A percentile compares a stretch with the other conserved stretches of the same genome.
These are phyloP conservation scores for Claviceps quebecensis DNA, from an alignment of 2,329 filamentous ascomycete genomes.

Conservation along the genomic window DNA sequence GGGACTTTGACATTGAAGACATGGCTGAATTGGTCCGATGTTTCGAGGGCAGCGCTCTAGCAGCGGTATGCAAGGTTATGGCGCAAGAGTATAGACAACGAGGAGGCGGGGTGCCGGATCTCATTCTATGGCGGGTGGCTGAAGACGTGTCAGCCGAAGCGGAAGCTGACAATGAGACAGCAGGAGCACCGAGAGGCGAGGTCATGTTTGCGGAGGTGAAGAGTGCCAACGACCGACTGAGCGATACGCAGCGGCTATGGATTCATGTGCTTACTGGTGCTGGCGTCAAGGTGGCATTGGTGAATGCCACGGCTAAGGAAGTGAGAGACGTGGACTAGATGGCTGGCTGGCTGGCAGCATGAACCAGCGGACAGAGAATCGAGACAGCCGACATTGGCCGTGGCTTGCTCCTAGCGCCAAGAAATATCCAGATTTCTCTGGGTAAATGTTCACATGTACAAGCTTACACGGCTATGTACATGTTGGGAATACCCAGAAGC, in stretches of 20 bases:
- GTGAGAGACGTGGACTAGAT: constrained; percentile 26
- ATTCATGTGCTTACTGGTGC: constrained; percentile 83
- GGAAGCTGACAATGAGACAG: constrained; percentile 5
- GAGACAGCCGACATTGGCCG: not conserved
- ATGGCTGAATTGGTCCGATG: constrained; percentile 64
- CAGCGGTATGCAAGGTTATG: constrained; percentile 80
- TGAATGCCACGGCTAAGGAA: constrained; percentile 44
- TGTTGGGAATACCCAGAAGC: too few relatives aligned
- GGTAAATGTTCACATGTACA: not conserved
- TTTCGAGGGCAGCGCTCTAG: constrained; percentile 69
- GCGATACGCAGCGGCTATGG: constrained; percentile 93
- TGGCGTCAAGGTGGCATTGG: constrained; percentile 75
- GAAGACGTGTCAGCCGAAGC: constrained; percentile 1
- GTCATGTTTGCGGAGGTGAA: constrained; percentile 72
- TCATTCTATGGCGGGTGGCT: constrained; percentile 65
- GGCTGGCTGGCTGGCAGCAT: not conserved
- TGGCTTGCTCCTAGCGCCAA: not conserved
- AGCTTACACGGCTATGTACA: too few relatives aligned
- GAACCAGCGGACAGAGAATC: not conserved
- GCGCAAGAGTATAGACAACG: constrained; percentile 86
- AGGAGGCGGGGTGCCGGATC: constrained; percentile 78
- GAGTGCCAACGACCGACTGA: constrained; percentile 80
- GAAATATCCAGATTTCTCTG: not conserved
- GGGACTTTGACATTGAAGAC: constrained; percentile 72
- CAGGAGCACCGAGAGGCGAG: constrained; percentile 32